These are phyloP conservation scores for Fusarium sulawesiense DNA, from an alignment of 2,329 filamentous ascomycete genomes.

Conservation along the genomic window DNA sequence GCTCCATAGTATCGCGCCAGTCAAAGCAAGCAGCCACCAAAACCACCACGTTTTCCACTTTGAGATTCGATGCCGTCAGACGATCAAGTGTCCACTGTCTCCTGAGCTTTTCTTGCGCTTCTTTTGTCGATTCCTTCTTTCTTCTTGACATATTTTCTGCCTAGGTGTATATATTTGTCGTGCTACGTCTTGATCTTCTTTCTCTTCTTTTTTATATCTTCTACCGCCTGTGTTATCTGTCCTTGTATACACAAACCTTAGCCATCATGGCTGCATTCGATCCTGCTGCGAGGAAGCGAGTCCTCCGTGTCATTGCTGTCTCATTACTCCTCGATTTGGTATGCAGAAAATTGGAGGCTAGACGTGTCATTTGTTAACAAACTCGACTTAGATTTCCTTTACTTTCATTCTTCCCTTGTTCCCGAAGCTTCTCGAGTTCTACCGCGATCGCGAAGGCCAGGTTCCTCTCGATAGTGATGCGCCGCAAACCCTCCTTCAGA, in stretches of 20 bases:
- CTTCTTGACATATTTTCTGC: neutral
- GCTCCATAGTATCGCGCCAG: slow-evolving; percentile 7
- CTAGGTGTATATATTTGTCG: neutral
- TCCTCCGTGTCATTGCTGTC: slow-evolving; percentile 87
- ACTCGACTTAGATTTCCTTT: slow-evolving; percentile 82
- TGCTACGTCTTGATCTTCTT: neutral
- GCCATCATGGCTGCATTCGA: slow-evolving; percentile 60
- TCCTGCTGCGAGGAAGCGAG: slow-evolving; percentile 75
- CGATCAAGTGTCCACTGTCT: slow-evolving; percentile 39
- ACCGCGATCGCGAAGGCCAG: slow-evolving; percentile 82
- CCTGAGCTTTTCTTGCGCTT: slow-evolving; percentile 29
- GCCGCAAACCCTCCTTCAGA: slow-evolving; percentile 76
- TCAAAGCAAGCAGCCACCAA: slow-evolving; percentile 35
- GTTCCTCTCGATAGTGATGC: slow-evolving; percentile 56
- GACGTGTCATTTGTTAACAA: slow-evolving; percentile 8
- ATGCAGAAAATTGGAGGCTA: slow-evolving; percentile 37
- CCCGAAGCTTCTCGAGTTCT: slow-evolving; percentile 94
- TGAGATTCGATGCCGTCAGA: slow-evolving; percentile 33
- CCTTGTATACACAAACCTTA: slow-evolving; percentile 5
- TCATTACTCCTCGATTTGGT: slow-evolving; percentile 92
- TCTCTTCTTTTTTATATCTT: neutral
- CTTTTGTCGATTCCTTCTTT: slow-evolving; percentile 6
- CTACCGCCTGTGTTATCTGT: neutral
- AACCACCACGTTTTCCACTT: slow-evolving; percentile 33
- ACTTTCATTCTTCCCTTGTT: slow-evolving; percentile 98